These are phyloP conservation scores for Saccharum officinarum DNA, from an alignment of 176 grass and related monocot genomes.

Conservation along the genomic window DNA sequence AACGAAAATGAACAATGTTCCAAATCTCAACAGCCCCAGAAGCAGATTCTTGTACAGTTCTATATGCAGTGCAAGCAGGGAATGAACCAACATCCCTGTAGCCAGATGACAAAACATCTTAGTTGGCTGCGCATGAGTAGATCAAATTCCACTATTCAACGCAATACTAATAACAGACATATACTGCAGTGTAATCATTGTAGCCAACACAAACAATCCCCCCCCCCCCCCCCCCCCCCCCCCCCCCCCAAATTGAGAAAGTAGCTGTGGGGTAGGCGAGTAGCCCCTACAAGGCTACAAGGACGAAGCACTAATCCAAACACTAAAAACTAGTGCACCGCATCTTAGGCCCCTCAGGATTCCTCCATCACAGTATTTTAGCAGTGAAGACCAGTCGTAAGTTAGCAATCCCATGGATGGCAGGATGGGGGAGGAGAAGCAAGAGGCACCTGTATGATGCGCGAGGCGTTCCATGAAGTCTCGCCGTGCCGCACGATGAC, in stretches of 20 bases:
- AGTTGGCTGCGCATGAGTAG: not conserved
- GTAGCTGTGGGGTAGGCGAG: not conserved
- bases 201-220: too few relatives aligned
- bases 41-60: not conserved
- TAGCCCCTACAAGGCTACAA: too few relatives aligned
- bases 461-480: conserved; percentile 76
- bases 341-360: not conserved
- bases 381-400: not conserved
- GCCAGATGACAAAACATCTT: not conserved
- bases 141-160: not conserved
- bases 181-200: too few relatives aligned
- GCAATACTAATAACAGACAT: too few relatives aligned
- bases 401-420: too few relatives aligned
- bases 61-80: not conserved
- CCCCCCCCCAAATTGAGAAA: not conserved
- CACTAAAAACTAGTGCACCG: not conserved
- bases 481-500: conserved; percentile 77
- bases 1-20: not conserved
- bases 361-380: not conserved
- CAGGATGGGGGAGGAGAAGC: not conserved
- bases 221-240: too few relatives aligned
- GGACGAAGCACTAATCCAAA: too few relatives aligned
- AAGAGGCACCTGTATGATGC: conserved; percentile 65
- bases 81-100: not conserved
- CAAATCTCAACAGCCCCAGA: not conserved